A percentile compares a stretch with the other conserved stretches of the same genome.
phyloP scores from a whole-genome alignment of 108 stramenopile species.

The Cyclotella cryptica region DNA sequence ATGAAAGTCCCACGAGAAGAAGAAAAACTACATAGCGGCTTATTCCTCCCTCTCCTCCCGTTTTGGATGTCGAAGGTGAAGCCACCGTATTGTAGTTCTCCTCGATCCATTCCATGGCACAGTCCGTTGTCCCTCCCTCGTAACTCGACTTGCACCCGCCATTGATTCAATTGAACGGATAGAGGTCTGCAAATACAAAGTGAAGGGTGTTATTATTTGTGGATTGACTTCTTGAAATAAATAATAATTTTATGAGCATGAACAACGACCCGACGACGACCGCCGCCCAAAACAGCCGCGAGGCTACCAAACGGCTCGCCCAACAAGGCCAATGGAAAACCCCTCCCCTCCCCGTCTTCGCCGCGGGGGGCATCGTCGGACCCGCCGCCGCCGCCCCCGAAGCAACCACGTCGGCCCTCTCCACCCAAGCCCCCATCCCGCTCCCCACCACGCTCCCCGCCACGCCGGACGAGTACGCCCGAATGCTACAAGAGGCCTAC shows the following conservation, averaged over 20 bases:
- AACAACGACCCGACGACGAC: not conserved
- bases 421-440: not conserved
- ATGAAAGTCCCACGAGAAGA: no score
- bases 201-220: no score
- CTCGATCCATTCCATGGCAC: no score
- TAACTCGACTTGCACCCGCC: no score
- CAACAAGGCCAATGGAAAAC: conserved; percentile 88
- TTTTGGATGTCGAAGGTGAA: no score
- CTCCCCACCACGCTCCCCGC: conserved; percentile 50
- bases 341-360: conserved; percentile 78
- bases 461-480: conserved; percentile 79
- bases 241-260: not conserved
- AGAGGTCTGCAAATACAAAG: no score
- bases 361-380: conserved; percentile 33
- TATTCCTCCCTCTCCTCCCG: no score
- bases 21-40: no score
- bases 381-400: not conserved
- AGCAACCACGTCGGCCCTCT: not conserved
- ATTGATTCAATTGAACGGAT: no score
- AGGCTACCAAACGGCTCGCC: conserved; percentile 77
- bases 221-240: no score
- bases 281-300: conserved; percentile 10
- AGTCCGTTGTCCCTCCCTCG: no score
- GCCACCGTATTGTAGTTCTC: no score
- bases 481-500: conserved; percentile 87